phyloP scores from a whole-genome alignment of 1,284 basidiomycete species.

The Ceratorhiza oryzae-sativae region DNA sequence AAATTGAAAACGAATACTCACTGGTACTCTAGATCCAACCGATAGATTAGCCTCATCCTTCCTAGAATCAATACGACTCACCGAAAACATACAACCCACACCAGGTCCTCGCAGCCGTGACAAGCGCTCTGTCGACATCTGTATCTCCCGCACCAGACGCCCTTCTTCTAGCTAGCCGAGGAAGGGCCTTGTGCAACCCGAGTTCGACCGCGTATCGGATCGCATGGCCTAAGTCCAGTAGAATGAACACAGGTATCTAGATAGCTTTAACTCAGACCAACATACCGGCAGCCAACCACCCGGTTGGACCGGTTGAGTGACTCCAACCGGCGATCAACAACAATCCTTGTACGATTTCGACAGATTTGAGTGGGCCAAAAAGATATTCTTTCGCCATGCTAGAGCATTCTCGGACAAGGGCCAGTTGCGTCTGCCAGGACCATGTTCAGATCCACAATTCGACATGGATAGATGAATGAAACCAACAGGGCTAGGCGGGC shows the following conservation, averaged over 20 bases:
- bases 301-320: conserved; percentile 44
- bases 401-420: conserved; percentile 42
- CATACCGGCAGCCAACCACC: conserved; percentile 45
- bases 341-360: conserved; percentile 43
- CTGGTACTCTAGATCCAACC: conserved; percentile 40
- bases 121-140: conserved; percentile 39
- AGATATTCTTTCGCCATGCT: conserved; percentile 39
- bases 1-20: conserved; percentile 19
- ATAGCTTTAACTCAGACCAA: too few relatives aligned
- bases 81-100: conserved; percentile 45
- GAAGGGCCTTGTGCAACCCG: conserved; percentile 44
- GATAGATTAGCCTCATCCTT: too few relatives aligned
- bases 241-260: too few relatives aligned
- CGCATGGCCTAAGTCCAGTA: conserved; percentile 38
- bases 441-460: too few relatives aligned
- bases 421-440: conserved; percentile 35
- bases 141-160: not conserved
- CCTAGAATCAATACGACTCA: conserved; percentile 7
- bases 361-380: conserved; percentile 26
- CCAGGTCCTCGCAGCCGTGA: conserved; percentile 44
- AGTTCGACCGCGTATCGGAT: conserved; percentile 44
- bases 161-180: conserved; percentile 37
- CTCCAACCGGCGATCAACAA: conserved; percentile 45
- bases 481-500: conserved; percentile 34
- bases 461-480: not conserved